Conservation (phyloP, 257 asterid genomes). For the Leonotis leonurus region DNA sequence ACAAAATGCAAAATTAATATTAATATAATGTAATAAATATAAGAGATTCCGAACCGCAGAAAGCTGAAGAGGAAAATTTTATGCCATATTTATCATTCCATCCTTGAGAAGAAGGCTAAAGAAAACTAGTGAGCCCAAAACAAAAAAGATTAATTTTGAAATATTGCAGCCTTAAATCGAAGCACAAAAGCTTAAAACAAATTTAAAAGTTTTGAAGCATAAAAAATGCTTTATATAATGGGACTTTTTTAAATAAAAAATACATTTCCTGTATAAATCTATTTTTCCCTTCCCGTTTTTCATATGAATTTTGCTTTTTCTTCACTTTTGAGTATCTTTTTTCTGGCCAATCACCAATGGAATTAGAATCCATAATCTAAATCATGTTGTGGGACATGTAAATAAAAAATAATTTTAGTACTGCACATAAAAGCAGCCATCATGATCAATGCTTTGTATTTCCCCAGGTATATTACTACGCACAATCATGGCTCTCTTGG, state of each 20-base stretch:
- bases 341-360: neutral
- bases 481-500: neutral
- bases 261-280: neutral
- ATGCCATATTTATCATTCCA: neutral
- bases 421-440: conserved; percentile 7
- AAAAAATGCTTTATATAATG: no score
- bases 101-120: neutral
- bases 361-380: neutral
- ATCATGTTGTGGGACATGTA: neutral
- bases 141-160: neutral
- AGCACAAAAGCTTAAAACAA: neutral
- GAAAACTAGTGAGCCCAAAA: neutral
- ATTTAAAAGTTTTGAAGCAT: neutral
- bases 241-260: no score
- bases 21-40: no score
- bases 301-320: neutral
- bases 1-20: no score
- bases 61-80: neutral
- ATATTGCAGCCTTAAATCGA: neutral
- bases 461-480: neutral
- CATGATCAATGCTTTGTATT: neutral
- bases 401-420: neutral
- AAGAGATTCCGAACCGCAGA: neutral
- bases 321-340: neutral
- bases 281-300: neutral